Percentiles rank a stretch among this genome's conserved stretches.
These are phyloP conservation scores for Nematodospora anomalae DNA, from an alignment of 1,139 yeast species.

Conservation along the genomic window DNA sequence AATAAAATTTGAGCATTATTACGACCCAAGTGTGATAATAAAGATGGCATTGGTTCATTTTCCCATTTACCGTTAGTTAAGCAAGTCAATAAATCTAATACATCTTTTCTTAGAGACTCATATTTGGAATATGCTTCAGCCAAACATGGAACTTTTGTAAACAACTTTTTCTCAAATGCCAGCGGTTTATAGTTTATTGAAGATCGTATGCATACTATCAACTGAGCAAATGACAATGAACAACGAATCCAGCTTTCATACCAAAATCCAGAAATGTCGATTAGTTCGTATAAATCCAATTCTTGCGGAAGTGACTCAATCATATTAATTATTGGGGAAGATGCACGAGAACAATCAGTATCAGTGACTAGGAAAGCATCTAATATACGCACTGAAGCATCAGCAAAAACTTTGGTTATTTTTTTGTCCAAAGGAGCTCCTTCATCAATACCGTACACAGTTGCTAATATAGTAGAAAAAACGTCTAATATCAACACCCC, in stretches of 20 bases:
- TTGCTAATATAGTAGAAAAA: conserved; percentile 54
- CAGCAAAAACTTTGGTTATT: conserved; percentile 50
- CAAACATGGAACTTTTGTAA: conserved; percentile 53
- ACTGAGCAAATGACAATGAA: conserved; percentile 41
- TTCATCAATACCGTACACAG: conserved; percentile 60
- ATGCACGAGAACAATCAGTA: conserved; percentile 51
- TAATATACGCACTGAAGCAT: conserved; percentile 50
- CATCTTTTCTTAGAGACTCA: conserved; percentile 47
- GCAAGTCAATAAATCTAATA: conserved; percentile 60
- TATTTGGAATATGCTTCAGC: conserved; percentile 59
- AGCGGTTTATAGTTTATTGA: conserved; percentile 53
- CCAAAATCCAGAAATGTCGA: conserved; percentile 45
- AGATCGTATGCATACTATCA: conserved; percentile 56
- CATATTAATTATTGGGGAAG: conserved; percentile 54
- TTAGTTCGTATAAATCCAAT: conserved; percentile 39
- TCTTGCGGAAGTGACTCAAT: conserved; percentile 48
- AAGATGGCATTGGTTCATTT: conserved; percentile 61
- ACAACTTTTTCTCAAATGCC: conserved; percentile 62
- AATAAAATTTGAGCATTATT: conserved; percentile 60
- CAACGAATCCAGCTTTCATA: conserved; percentile 44
- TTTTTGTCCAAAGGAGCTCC: conserved; percentile 36
- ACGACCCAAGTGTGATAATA: conserved; percentile 77
- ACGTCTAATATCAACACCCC: conserved; percentile 58
- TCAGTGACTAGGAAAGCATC: conserved; percentile 57
- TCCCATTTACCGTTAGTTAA: conserved; percentile 65